Evolutionary conservation across 2,329 filamentous ascomycete species (phyloP), one percentile per base, ranked within the genome.

Genomic region (Aureobasidium namibiae): DNA sequence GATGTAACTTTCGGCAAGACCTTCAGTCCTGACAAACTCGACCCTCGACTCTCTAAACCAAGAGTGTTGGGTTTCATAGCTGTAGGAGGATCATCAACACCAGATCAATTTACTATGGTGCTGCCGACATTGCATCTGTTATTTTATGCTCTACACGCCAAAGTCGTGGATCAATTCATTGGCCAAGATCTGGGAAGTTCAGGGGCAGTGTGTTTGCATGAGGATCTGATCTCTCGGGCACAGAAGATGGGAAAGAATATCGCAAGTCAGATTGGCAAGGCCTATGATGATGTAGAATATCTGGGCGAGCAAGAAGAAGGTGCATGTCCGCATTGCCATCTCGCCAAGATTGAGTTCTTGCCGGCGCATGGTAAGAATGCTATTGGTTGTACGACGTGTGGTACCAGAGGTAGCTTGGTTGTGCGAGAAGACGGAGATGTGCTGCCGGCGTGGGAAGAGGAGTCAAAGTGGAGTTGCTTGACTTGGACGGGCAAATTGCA

Each of bases 241-340:
- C 36, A 44, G 9, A 24, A 31, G 1, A 34, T 56, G 36, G 52
- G 52, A 11, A 26, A 56, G 45, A 62, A 48, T 14, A 24, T 62
- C 14, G 61, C 49, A 4, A 62, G 50, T 23, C 58, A 62, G 42
- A 36, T 62, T 8, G 61, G 61, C 24, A 62, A 60, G 16, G 18
- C 49, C 7, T 62, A 49, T 13, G 61, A 62, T 9, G 61, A 62
- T 18, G 58, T 52, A 23, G 26, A 9, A 16, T 62, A 60, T 16
- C 52, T 60, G 6, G 61, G 61, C 14, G 49, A 50, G 4, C 11
- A 31, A 10, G 50, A 60, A 18, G 29, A 31, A 10, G 61, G 58
- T 13, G 50, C 61, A 13, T 62, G 61, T 46, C 57, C 61, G 9
- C 60, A 62, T 18, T 62, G 61, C 24, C 50, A 60, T 57, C 46